Evolutionary conservation across 352 stramenopile species (phyloP), one percentile per base, ranked within the genome.

Genomic region (Aphanomyces stellatus): DNA sequence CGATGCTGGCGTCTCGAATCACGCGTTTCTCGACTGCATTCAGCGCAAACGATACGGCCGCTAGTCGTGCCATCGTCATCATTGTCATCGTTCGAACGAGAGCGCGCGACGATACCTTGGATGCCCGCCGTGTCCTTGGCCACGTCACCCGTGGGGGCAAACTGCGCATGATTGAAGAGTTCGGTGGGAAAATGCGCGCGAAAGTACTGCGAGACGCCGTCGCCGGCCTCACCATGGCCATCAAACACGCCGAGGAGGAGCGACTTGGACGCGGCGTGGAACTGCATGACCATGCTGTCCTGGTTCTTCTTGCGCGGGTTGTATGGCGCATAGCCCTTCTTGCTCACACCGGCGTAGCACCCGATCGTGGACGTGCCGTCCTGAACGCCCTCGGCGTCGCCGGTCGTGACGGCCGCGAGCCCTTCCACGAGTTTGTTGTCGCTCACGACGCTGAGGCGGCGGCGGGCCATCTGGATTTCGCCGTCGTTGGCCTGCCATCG

Each of bases 231-330:
- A 22, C 96, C 96, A 69, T 99, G 96, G 51, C 96, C 96, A 76
- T 99, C 95, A 74, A 99, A 91, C 10, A 98, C 95, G 51, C 90
- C 96, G 7, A 99, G 82, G 56, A 99, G 81, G 25, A 99, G 79
- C 53, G 89, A 92, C 62, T 96, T 95, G 11, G 94, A 96, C 7
- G 81, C 78, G 0, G 82, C 63, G 70, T 98, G 91, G 66, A 97
- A 91, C 15, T 90, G 82, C 82, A 98, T 98, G 66, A 98, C 91
- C 72, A 99, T 88, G 28, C 91, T 82, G 76, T 99, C 96, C 65
- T 99, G 96, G 74, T 99, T 98, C 77, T 98, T 98, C 81, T 99
- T 99, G 41, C 95, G 85, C 17, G 93, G 92, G 70, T 98, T 98
- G 75, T 98, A 98, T 51, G 87, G 81, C 53, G 85, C 82, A 53